Evolutionary conservation across 305 asterid species (phyloP).

Genomic region (Solanum hybrid): DNA sequence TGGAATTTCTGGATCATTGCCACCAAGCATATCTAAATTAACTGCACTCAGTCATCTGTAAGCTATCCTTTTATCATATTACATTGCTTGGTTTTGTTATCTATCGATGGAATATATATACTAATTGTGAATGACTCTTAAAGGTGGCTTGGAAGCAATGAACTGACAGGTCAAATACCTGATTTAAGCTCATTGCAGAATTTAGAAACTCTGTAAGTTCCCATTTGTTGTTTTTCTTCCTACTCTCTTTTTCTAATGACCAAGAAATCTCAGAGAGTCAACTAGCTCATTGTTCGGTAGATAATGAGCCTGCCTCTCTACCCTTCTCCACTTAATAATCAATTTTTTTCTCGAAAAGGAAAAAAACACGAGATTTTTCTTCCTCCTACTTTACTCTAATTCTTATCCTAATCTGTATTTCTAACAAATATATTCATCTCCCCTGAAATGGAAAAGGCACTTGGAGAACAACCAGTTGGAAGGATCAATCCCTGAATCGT

Average conservation of each 20-base stretch:
- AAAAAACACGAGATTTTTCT: background rate
- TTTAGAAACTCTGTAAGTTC: conserved; percentile 59
- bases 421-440: background rate
- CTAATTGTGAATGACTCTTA: background rate
- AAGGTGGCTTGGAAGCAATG: conserved; percentile 75
- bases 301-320: background rate
- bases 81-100: background rate
- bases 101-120: background rate
- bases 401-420: background rate
- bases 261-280: background rate
- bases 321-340: background rate
- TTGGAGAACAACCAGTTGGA: conserved; percentile 68
- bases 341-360: background rate
- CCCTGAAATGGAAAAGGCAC: conserved; percentile 32
- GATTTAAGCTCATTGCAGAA: conserved; percentile 50
- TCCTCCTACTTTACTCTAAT: background rate
- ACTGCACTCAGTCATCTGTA: conserved; percentile 67
- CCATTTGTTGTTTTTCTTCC: background rate
- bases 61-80: conserved; percentile 14
- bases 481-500: conserved; percentile 51
- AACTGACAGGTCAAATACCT: conserved; percentile 55
- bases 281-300: background rate
- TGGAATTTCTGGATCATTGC: conserved; percentile 54
- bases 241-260: background rate
- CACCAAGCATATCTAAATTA: conserved; percentile 37